phyloP scores from a whole-genome alignment of 257 asterid genomes.

The Solanum bulbocastanum region DNA sequence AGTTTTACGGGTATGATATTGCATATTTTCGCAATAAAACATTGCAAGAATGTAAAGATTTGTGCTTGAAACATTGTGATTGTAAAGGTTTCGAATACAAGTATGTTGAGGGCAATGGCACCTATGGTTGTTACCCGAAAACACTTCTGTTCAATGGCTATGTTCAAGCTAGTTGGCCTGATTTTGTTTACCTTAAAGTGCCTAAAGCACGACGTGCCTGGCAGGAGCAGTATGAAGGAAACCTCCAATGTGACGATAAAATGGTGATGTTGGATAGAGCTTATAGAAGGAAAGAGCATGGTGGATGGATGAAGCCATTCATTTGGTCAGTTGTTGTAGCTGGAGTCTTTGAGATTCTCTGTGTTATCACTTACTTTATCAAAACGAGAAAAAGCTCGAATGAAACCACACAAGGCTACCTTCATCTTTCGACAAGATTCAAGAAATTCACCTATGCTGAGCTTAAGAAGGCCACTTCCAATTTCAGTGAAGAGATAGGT shows the following conservation, averaged over 20 bases:
- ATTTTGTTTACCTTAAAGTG: slow-evolving; percentile 11
- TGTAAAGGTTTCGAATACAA: slow-evolving; percentile 33
- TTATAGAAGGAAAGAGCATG: neutral
- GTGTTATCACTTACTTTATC: slow-evolving; percentile 9
- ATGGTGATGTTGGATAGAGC: neutral
- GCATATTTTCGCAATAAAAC: slow-evolving; percentile 6
- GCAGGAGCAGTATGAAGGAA: neutral
- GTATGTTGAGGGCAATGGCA: neutral
- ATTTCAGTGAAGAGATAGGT: slow-evolving; percentile 30
- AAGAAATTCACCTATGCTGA: slow-evolving; percentile 23
- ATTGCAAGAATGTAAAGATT: slow-evolving; percentile 1
- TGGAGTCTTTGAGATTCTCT: slow-evolving; percentile 16
- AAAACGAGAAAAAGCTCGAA: neutral
- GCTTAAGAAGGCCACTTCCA: slow-evolving; percentile 23
- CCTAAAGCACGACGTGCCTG: neutral
- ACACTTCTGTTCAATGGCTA: slow-evolving; percentile 17
- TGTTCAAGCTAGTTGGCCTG: neutral
- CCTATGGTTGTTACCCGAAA: slow-evolving; percentile 21
- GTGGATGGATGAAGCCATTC: slow-evolving; percentile 3
- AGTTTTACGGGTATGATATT: slow-evolving; percentile 31
- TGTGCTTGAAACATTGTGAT: slow-evolving; percentile 13
- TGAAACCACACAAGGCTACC: slow-evolving; percentile 1
- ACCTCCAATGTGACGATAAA: neutral
- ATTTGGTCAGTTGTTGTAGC: slow-evolving; percentile 1
- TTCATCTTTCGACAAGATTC: slow-evolving; percentile 20